These are phyloP conservation scores for Phaeosphaeriaceae sp. DNA, from an alignment of 2,329 filamentous ascomycete species.

Conservation along the genomic window DNA sequence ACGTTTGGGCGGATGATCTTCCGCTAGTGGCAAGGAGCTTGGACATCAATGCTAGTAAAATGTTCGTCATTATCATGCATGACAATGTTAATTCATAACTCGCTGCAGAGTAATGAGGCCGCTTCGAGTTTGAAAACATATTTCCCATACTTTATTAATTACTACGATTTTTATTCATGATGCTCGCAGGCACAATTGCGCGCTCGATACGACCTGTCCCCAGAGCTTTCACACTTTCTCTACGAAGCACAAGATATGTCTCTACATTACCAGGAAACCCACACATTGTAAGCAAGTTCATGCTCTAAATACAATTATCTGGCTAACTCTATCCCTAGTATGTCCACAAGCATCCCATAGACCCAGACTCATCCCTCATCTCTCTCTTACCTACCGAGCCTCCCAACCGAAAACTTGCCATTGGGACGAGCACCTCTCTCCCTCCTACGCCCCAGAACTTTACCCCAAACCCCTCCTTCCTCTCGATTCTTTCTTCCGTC, in stretches of 20 bases:
- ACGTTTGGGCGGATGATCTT: conserved; percentile 8
- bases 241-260: conserved; percentile 31
- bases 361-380: conserved; percentile 54
- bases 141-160: background rate
- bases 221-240: conserved; percentile 22
- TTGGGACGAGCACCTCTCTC: conserved; percentile 61
- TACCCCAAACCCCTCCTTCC: conserved; percentile 62
- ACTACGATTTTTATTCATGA: conserved; percentile 9
- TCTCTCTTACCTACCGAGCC: conserved; percentile 64
- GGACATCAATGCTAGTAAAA: conserved; percentile 7
- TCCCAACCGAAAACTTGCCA: conserved; percentile 59
- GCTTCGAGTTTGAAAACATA: background rate
- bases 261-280: conserved; percentile 54
- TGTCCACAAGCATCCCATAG: conserved; percentile 54
- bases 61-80: conserved; percentile 24
- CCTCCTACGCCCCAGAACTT: conserved; percentile 64
- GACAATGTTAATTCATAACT: conserved; percentile 1
- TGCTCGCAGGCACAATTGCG: conserved; percentile 28
- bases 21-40: conserved; percentile 23
- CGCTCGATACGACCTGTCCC: conserved; percentile 19
- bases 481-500: conserved; percentile 63
- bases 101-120: conserved; percentile 4
- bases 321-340: conserved; percentile 48
- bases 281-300: conserved; percentile 45
- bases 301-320: background rate